Percentiles rank a stretch among this genome's conserved stretches.
These are phyloP conservation scores for Pontederia crassipes DNA, from an alignment of 176 grass and related monocot species.

Conservation along the genomic window DNA sequence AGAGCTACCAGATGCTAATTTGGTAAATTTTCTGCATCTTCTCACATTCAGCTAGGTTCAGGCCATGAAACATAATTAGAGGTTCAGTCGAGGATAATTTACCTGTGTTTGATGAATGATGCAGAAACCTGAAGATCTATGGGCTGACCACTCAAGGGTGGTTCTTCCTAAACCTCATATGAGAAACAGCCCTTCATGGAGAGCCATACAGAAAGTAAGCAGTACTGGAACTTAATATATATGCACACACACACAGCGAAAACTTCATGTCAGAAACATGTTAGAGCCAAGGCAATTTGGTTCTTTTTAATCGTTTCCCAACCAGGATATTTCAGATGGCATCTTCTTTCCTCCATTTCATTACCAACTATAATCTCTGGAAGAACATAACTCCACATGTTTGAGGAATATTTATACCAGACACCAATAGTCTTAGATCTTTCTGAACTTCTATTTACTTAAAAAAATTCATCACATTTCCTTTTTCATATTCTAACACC, in stretches of 20 bases:
- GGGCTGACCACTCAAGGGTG: slow-evolving; percentile 79
- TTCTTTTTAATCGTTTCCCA: too few species aligned
- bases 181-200: slow-evolving; percentile 65
- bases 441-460: too few species aligned
- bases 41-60: slow-evolving; percentile 14
- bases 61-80: not conserved
- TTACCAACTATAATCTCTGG: too few species aligned
- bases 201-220: slow-evolving; percentile 74
- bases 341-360: too few species aligned
- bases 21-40: slow-evolving; percentile 34
- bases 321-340: too few species aligned
- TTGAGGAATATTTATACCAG: too few species aligned
- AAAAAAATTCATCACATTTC: too few species aligned
- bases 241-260: slow-evolving; percentile 13
- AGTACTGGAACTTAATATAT: slow-evolving; percentile 10
- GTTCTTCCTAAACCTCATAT: slow-evolving; percentile 85
- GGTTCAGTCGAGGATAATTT: too few species aligned
- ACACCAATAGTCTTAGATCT: too few species aligned
- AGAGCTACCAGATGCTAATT: slow-evolving; percentile 96
- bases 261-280: not conserved
- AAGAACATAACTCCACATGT: too few species aligned
- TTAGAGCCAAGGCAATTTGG: not conserved
- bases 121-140: slow-evolving; percentile 81
- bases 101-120: slow-evolving; percentile 12
- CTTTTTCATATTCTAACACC: too few species aligned